Evolutionary conservation across 2,329 filamentous ascomycete species (phyloP).

Genomic region (Chaetomiaceae sp.): DNA sequence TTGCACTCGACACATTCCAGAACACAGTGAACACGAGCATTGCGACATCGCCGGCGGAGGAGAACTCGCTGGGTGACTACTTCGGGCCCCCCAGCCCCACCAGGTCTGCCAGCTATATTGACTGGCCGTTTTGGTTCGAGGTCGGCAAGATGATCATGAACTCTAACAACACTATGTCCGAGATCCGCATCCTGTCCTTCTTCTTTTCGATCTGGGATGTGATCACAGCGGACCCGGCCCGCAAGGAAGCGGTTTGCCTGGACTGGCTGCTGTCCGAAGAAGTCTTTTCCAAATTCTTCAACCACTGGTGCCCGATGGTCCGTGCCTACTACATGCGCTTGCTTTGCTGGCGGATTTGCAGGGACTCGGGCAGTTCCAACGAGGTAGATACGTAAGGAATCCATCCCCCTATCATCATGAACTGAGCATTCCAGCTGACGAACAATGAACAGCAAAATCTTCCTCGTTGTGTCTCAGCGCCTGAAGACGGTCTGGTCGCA

Average conservation of each 20-base stretch:
- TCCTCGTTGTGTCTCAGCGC: conserved; percentile 61
- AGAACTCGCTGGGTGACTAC: conserved; percentile 3
- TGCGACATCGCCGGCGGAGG: conserved; percentile 20
- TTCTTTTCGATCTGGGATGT: conserved; percentile 76
- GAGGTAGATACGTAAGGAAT: conserved; percentile 62
- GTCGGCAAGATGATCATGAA: conserved; percentile 74
- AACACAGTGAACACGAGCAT: conserved; percentile 31
- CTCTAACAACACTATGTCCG: conserved; percentile 84
- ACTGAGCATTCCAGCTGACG: conserved; percentile 24
- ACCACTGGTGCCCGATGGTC: conserved; percentile 95
- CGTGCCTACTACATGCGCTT: conserved; percentile 88
- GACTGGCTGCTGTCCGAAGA: conserved; percentile 71
- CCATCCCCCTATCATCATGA: neutral
- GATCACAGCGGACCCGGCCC: conserved; percentile 58
- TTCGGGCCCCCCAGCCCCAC: conserved; percentile 11
- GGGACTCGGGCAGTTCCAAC: conserved; percentile 64
- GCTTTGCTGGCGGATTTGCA: conserved; percentile 81
- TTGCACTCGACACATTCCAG: conserved; percentile 52
- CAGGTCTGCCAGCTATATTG: conserved; percentile 46
- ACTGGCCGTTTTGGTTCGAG: conserved; percentile 82
- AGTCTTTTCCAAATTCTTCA: conserved; percentile 78
- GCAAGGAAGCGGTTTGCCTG: conserved; percentile 67
- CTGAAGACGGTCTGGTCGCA: conserved; percentile 73
- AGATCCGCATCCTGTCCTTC: conserved; percentile 79
- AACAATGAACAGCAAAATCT: conserved; percentile 54